Base-by-base conservation (phyloP, 1,284 basidiomycete species). In the Cutaneotrichosporon sp. region DNA sequence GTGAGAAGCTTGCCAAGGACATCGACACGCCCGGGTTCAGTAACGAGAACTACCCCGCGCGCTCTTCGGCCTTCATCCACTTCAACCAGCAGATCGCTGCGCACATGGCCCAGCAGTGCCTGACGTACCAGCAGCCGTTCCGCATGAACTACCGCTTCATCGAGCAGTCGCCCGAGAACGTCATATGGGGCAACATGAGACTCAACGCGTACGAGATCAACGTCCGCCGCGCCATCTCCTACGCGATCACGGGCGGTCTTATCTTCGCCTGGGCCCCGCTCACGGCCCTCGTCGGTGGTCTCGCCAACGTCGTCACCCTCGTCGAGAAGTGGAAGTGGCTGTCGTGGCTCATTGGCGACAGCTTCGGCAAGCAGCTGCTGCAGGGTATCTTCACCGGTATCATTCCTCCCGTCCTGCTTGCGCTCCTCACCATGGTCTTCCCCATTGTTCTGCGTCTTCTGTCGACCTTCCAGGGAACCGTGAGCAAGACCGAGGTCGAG, bases 21-120 rank as follows among this genome's bases (percentile, higher is more conserved):
- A 68, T 76, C n/a, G 47, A 58, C 7, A 62, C 58, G 9, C 60
- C 66, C 1, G 75, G 74, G 5, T 22, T 57, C 14, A 61, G 58
- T 1, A 65, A 72, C 38, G 82, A 84, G 59, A 56, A 49, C 2
- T 86, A 84, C 73, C 81, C 81, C 4, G 88, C 89, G 1, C 75
- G 90, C 66, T 92, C 87, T 74, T 90, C 89, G 27, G 92, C 91
- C 4, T 99, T 99, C 78, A 85, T 99, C 64, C 89, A 92, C 31
- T 99, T 98, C 84, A 88, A 95, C 78, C 85, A 87, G 69, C 95
- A 98, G 81, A 90, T 97, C 46, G 56, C 56, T 1, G 56, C 60
- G 11, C 56, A 57, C 55, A 61, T 61, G 60, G 60, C 60, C 6
- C 43, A 45, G 20, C 60, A 61, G 45, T 61, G 60, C 38, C 34